Conservation (phyloP, 202 grass and related monocot species). For the Schoenoplectus triqueter region DNA sequence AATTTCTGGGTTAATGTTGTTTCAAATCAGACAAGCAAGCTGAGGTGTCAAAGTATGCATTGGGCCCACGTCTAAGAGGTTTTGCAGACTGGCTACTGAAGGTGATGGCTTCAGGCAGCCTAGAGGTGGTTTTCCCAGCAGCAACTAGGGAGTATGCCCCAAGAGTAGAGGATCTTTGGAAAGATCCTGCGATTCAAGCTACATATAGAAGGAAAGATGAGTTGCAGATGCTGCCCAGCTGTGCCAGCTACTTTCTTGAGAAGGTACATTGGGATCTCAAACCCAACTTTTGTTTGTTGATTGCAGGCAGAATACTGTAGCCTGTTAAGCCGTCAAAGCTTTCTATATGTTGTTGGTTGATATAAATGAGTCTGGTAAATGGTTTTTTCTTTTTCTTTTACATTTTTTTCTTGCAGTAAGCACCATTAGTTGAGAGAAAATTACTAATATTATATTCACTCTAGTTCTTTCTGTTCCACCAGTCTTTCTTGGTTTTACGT, state of each 20-base stretch:
- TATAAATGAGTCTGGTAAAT: background rate
- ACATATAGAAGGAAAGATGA: slow-evolving; percentile 75
- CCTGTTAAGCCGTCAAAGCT: background rate
- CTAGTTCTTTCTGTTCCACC: background rate
- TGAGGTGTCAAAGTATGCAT: slow-evolving; percentile 57
- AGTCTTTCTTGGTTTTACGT: slow-evolving; percentile 23
- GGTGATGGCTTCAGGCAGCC: slow-evolving; percentile 77
- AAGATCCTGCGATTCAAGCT: slow-evolving; percentile 93
- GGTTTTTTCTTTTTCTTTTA: no score
- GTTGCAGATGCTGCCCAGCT: slow-evolving; percentile 59
- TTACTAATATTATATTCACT: background rate
- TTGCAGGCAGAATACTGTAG: background rate
- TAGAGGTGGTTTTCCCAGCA: slow-evolving; percentile 89
- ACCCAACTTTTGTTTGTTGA: background rate
- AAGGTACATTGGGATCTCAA: slow-evolving; percentile 54
- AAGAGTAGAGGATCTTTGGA: slow-evolving; percentile 91
- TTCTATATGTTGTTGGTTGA: background rate
- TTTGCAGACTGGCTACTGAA: slow-evolving; percentile 94
- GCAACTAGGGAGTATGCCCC: slow-evolving; percentile 85
- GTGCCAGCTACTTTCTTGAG: slow-evolving; percentile 87
- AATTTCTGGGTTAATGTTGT: slow-evolving; percentile 45
- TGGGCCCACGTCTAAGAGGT: slow-evolving; percentile 65
- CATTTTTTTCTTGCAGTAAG: no score
- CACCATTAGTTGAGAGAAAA: background rate
- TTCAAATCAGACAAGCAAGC: slow-evolving; percentile 37